Conservation (phyloP, 2,329 filamentous ascomycete genomes). For the Ophiobolus disseminans region DNA sequence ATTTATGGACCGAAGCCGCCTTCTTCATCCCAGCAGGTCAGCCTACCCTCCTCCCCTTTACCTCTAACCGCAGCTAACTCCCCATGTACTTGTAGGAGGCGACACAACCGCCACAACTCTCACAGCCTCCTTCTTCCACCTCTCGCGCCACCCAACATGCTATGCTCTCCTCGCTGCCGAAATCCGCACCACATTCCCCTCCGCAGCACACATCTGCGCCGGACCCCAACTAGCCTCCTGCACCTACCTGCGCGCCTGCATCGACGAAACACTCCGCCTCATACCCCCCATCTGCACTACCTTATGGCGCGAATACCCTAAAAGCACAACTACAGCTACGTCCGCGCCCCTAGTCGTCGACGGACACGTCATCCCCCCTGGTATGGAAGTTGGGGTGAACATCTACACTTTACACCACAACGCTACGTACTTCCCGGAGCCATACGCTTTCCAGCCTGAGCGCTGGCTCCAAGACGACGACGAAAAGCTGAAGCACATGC, state of each 20-base stretch:
- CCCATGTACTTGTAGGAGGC: no score
- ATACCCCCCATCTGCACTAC: constrained; percentile 22
- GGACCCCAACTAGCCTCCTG: constrained; percentile 19
- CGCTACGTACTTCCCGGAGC: constrained; percentile 5
- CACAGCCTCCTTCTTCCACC: constrained; percentile 41
- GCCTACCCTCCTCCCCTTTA: no score
- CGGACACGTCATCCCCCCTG: neutral
- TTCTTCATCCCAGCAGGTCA: constrained; percentile 22
- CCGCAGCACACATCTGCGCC: constrained; percentile 19
- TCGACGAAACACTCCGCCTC: constrained; percentile 35
- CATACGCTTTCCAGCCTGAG: constrained; percentile 5
- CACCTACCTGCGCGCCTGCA: constrained; percentile 30
- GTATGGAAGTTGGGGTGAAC: neutral
- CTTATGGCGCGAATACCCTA: constrained; percentile 17
- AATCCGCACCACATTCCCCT: constrained; percentile 18
- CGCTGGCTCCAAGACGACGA: constrained; percentile 4
- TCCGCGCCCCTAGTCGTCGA: neutral
- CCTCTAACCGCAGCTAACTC: no score
- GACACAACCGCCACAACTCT: neutral
- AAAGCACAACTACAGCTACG: neutral
- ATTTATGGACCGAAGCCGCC: constrained; percentile 21
- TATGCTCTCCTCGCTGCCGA: constrained; percentile 23
- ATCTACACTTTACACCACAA: constrained; percentile 2
- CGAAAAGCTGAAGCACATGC: neutral
- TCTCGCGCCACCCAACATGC: constrained; percentile 38